These are phyloP conservation scores for Cicer bijugum DNA, from an alignment of 306 rosid species.

Conservation along the genomic window DNA sequence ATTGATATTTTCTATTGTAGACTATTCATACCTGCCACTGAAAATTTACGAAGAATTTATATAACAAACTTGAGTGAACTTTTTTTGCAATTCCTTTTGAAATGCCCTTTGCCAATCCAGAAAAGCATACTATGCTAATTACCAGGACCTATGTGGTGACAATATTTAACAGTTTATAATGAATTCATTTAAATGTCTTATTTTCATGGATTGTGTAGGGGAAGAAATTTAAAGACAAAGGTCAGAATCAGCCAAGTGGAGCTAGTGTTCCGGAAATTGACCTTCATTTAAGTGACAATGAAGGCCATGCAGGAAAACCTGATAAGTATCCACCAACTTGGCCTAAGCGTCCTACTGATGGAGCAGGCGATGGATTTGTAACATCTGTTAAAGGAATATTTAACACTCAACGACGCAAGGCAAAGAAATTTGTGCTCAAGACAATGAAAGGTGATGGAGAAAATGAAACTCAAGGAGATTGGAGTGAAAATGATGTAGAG, in stretches of 20 bases:
- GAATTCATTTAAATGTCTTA: conserved; percentile 26
- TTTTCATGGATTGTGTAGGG: conserved; percentile 58
- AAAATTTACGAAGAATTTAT: conserved; percentile 17
- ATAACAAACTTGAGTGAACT: conserved; percentile 3
- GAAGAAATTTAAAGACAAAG: conserved; percentile 89
- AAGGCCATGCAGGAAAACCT: conserved; percentile 68
- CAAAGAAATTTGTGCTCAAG: conserved; percentile 79
- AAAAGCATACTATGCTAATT: conserved; percentile 23
- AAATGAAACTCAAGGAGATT: conserved; percentile 72
- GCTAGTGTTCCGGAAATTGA: conserved; percentile 62
- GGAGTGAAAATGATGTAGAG: conserved; percentile 75
- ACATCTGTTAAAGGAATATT: conserved; percentile 88
- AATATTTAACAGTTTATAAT: conserved; percentile 33
- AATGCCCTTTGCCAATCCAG: conserved; percentile 27
- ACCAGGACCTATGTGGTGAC: conserved; percentile 12
- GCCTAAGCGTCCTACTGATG: conserved; percentile 85
- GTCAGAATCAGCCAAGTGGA: conserved; percentile 58
- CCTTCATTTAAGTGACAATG: conserved; percentile 65
- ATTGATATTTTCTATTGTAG: conserved; percentile 18
- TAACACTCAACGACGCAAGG: conserved; percentile 82
- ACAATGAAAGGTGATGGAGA: conserved; percentile 85
- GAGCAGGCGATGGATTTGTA: conserved; percentile 98
- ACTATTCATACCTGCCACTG: conserved; percentile 30
- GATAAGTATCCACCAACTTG: conserved; percentile 68
- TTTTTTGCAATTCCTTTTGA: conserved; percentile 17